These are phyloP conservation scores for Fallopia convolvulus DNA, from an alignment of 148 eudicot species.

Conservation along the genomic window DNA sequence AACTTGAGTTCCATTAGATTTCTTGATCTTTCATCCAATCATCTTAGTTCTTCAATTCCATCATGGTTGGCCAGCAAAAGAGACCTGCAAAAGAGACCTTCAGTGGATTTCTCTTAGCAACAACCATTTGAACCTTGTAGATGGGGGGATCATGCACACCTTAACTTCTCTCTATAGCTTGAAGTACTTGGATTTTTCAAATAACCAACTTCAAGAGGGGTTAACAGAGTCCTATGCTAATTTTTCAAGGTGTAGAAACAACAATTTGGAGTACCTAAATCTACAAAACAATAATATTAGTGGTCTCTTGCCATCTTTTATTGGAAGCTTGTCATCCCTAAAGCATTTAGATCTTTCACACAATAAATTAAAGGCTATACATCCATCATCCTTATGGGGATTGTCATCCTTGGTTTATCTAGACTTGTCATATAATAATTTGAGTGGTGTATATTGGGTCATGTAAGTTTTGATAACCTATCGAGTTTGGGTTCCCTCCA, in stretches of 20 bases:
- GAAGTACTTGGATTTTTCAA: background rate
- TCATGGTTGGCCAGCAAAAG: background rate
- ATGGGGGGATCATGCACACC: background rate
- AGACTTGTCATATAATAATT: background rate
- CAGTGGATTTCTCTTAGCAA: background rate
- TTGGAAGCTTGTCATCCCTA: background rate
- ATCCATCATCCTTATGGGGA: background rate
- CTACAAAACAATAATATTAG: background rate
- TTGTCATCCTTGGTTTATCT: background rate
- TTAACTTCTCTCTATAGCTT: background rate
- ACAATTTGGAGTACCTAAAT: background rate
- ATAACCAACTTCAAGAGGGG: background rate
- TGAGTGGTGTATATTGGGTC: constrained; percentile 13
- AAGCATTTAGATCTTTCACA: background rate
- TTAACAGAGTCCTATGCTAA: background rate
- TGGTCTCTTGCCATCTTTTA: background rate
- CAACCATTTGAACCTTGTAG: constrained; percentile 8
- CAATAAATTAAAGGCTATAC: background rate
- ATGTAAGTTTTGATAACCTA: constrained; percentile 12
- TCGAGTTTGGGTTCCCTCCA: background rate
- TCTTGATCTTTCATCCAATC: background rate
- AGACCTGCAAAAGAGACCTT: no score
- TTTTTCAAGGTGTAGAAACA: background rate
- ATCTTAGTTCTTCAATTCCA: background rate
- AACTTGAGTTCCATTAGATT: background rate